Evolutionary conservation across 78 protist species (phyloP), one percentile per base, ranked within the genome.

Genomic region (Dictyostelium citrinum): DNA sequence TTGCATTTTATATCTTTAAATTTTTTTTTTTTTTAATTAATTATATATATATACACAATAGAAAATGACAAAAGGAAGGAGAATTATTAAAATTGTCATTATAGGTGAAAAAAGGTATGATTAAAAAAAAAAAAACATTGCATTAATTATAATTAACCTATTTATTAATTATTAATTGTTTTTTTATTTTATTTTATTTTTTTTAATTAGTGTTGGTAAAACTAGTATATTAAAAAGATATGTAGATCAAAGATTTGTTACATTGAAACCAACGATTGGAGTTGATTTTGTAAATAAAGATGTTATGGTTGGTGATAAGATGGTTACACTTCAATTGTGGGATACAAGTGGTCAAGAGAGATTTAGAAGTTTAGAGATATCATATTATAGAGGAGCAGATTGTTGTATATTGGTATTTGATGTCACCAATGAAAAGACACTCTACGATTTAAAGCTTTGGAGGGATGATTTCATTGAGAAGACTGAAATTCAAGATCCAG

Each of bases 321-420:
- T 93, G 72, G 91, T 93, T 5, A 84, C 91, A 33, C 29, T 93
- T 3, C 96, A 86, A 60, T 55, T 85, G 9, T 58, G 92, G 96
- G 96, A 93, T 78, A 93, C 96, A 12, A 33, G 72, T 11, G 97
- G 97, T n/a, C 97, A 96, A 60, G 97, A 96, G 74, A 45, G 97
- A 24, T 96, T 96, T 55, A 96, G 86, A 31, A 70, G 86, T 33
- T 68, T 96, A 2, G 97, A 95, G 5, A 78, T 84, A 35, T 58
- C 85, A 11, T 93, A 90, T 82, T 96, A 96, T 78, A 72, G 97
- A 61, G 97, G 97, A 37, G 95, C 97, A 2, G 97, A 96, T 46
- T 82, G 91, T 58, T 96, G 97, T 77, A 80, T 96, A 29, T 82
- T 96, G 20, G 97, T 96, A 49, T 96, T 79, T 67, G 97, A 96